Percentiles rank a stretch among this genome's conserved stretches.
Evolutionary conservation across 768 basidiomycete species (phyloP).

Genomic region (Leucosporidium scottii): DNA sequence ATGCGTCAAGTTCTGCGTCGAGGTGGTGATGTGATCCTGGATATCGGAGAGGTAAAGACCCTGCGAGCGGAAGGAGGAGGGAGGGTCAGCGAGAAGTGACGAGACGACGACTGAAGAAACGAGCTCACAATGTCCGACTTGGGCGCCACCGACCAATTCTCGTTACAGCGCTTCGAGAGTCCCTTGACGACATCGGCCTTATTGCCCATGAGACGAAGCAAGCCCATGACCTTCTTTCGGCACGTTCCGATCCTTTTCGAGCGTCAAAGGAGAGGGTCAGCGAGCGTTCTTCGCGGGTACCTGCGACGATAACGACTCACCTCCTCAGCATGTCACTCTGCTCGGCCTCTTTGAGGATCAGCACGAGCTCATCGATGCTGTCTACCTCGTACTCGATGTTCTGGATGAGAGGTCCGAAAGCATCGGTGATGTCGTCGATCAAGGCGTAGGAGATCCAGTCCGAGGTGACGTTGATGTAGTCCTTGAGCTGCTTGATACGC

Average conservation of each 20-base stretch:
- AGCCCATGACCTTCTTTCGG: conserved; percentile 98
- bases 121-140: conserved; percentile 96
- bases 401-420: conserved; percentile 96
- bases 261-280: not conserved
- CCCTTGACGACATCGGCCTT: conserved; percentile 99
- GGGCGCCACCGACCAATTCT: conserved; percentile 97
- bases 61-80: not conserved
- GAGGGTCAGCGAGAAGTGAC: not conserved
- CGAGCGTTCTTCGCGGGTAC: too few species aligned
- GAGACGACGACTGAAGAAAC: conserved; percentile 61
- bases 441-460: conserved; percentile 99
- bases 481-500: conserved; percentile 96
- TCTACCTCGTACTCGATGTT: conserved; percentile 99
- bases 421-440: conserved; percentile 99
- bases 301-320: conserved; percentile 41
- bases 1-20: conserved; percentile 99
- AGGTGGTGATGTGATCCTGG: conserved; percentile 93
- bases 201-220: conserved; percentile 93
- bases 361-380: conserved; percentile 92
- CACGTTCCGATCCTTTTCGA: conserved; percentile 78
- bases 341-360: conserved; percentile 90
- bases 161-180: conserved; percentile 92
- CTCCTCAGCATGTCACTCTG: conserved; percentile 94
- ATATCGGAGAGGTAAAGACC: conserved; percentile 32
- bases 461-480: conserved; percentile 96